A percentile compares a stretch with the other conserved stretches of the same genome.
phyloP scores from a whole-genome alignment of 1,284 basidiomycete species.

The Moesziomyces parantarcticus region DNA sequence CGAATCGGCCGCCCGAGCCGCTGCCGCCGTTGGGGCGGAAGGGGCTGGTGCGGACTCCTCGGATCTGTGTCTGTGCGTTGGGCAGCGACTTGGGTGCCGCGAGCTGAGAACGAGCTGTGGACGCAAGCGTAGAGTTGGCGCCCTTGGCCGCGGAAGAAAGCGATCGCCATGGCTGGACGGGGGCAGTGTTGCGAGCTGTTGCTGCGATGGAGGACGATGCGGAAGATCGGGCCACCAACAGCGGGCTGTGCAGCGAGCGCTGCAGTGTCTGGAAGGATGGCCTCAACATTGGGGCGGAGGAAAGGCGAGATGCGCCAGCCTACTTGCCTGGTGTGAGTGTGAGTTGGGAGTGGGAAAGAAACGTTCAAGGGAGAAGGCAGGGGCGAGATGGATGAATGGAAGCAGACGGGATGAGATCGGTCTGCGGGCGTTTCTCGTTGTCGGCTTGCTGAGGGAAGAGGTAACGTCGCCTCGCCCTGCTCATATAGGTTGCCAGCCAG shows the following conservation, averaged over 20 bases:
- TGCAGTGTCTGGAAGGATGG: conserved; percentile 46
- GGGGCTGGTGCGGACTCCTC: conserved; percentile 43
- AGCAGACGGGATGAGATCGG: too few relatives aligned
- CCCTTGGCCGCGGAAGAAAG: conserved; percentile 14
- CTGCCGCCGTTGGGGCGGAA: conserved; percentile 39
- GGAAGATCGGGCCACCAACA: conserved; percentile 45
- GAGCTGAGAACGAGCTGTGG: conserved; percentile 2
- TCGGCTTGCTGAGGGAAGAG: too few relatives aligned
- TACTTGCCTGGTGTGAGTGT: conserved; percentile 4
- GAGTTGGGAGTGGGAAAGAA: background rate
- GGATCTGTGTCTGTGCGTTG: conserved; percentile 40
- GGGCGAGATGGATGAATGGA: too few relatives aligned
- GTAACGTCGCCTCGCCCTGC: too few relatives aligned
- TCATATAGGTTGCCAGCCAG: too few relatives aligned
- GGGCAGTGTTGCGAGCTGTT: conserved; percentile 9
- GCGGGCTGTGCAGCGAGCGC: conserved; percentile 42
- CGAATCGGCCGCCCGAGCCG: conserved; percentile 25
- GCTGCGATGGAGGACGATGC: conserved; percentile 17
- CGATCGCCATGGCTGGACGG: conserved; percentile 32
- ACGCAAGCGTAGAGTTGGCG: conserved; percentile 14
- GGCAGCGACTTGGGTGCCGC: conserved; percentile 14
- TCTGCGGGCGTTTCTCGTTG: too few relatives aligned
- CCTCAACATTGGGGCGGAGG: conserved; percentile 32
- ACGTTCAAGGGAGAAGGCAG: background rate
- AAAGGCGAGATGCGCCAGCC: background rate